Evolutionary conservation across 1,284 basidiomycete genomes (phyloP).

Genomic region (Anthracocystis panici-leucophaei): DNA sequence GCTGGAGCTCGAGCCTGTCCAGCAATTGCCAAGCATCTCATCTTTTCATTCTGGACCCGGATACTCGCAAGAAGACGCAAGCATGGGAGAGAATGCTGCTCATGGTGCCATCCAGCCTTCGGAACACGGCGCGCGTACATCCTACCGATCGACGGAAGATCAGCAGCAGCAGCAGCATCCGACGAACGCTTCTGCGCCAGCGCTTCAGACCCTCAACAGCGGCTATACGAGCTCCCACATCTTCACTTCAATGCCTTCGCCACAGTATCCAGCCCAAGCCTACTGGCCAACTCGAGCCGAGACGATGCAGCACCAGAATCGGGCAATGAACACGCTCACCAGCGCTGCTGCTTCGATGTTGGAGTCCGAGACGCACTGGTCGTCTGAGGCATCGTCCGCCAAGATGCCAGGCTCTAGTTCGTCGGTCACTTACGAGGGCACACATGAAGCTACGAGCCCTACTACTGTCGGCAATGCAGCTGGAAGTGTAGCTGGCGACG

Average conservation of each 20-base stretch:
- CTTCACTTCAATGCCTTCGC: slow-evolving; percentile 25
- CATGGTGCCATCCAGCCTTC: background rate
- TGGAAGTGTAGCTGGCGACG: slow-evolving; percentile 16
- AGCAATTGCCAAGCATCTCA: background rate
- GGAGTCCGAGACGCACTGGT: slow-evolving; percentile 16
- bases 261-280: slow-evolving; percentile 34
- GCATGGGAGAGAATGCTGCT: background rate
- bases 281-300: slow-evolving; percentile 26
- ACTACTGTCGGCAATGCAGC: slow-evolving; percentile 15
- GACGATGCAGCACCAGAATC: slow-evolving; percentile 18
- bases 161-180: background rate
- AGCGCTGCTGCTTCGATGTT: slow-evolving; percentile 26
- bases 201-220: background rate
- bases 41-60: background rate
- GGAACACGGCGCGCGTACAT: background rate
- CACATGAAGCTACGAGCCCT: slow-evolving; percentile 19
- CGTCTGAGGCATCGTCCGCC: slow-evolving; percentile 14
- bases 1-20: slow-evolving; percentile 27
- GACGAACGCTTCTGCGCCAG: background rate
- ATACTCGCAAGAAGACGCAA: background rate
- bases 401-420: slow-evolving; percentile 1
- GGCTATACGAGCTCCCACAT: slow-evolving; percentile 12
- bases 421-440: slow-evolving; percentile 12
- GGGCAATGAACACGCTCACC: slow-evolving; percentile 22
- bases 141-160: background rate